Conservation (phyloP, 768 basidiomycete genomes). For the Auriscalpium orientale region DNA sequence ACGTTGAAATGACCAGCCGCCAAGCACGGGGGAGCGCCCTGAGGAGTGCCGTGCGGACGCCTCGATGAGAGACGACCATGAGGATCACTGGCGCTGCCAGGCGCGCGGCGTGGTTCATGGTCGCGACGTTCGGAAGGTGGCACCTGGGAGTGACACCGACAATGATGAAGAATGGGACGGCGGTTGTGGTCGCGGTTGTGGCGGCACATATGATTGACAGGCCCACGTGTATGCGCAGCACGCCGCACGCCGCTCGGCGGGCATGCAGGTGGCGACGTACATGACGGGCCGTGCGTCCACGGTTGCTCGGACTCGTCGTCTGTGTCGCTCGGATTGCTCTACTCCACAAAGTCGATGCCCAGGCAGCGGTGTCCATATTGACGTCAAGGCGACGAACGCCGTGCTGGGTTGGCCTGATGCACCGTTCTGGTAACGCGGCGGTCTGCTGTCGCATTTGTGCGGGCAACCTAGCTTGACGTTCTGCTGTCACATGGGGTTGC, state of each 20-base stretch:
- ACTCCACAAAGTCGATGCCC: constrained; percentile 44
- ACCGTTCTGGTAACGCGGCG: constrained; percentile 22
- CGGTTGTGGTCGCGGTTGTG: not conserved
- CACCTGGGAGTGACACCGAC: constrained; percentile 10
- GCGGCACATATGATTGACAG: too few species aligned
- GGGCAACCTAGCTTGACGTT: constrained; percentile 17
- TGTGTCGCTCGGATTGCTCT: constrained; percentile 32
- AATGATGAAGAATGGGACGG: constrained; percentile 6
- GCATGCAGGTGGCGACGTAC: constrained; percentile 6
- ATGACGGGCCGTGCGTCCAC: constrained; percentile 30
- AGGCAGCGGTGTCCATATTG: constrained; percentile 44
- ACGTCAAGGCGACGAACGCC: constrained; percentile 31
- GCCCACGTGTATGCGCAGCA: too few species aligned
- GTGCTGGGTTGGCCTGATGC: constrained; percentile 16
- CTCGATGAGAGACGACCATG: constrained; percentile 31
- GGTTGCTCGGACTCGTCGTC: constrained; percentile 51
- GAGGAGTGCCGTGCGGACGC: constrained; percentile 49
- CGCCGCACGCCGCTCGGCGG: not conserved
- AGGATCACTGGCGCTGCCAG: constrained; percentile 16
- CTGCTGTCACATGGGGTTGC: constrained; percentile 28
- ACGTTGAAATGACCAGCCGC: constrained; percentile 40
- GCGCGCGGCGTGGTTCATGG: constrained; percentile 18
- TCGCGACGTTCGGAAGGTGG: constrained; percentile 38
- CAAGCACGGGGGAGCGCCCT: constrained; percentile 59
- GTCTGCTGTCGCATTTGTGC: constrained; percentile 16